Conservation (phyloP, 2,329 filamentous ascomycete genomes). For the Stachybotrys chlorohalonatus region DNA sequence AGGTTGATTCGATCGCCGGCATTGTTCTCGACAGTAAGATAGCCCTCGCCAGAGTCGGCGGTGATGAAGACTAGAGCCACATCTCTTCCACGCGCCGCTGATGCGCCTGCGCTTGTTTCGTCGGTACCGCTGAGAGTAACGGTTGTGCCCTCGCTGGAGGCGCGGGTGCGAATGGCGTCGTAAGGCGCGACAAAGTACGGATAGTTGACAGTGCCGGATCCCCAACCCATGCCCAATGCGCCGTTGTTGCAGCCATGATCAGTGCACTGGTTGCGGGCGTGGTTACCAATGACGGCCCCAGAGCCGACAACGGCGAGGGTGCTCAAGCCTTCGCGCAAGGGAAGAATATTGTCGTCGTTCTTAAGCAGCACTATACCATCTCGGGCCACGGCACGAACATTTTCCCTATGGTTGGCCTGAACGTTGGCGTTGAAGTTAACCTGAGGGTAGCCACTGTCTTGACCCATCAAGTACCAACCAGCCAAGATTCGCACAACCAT, state of each 20-base stretch:
- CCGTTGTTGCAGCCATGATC: slow-evolving; percentile 54
- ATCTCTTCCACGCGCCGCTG: slow-evolving; percentile 42
- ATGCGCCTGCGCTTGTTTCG: slow-evolving; percentile 31
- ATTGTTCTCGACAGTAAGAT: slow-evolving; percentile 52
- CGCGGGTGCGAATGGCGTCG: slow-evolving; percentile 53
- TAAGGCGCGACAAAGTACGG: slow-evolving; percentile 58
- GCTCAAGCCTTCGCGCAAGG: slow-evolving; percentile 39
- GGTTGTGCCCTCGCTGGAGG: slow-evolving; percentile 39
- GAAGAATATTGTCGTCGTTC: slow-evolving; percentile 48
- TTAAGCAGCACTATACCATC: slow-evolving; percentile 59
- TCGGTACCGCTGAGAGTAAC: slow-evolving; percentile 49
- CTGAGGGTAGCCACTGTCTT: slow-evolving; percentile 39
- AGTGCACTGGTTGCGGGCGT: slow-evolving; percentile 53
- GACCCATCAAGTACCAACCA: slow-evolving; percentile 49
- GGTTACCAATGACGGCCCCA: slow-evolving; percentile 49
- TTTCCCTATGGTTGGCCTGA: slow-evolving; percentile 51
- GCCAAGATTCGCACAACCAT: slow-evolving; percentile 58
- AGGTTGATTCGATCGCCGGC: slow-evolving; percentile 55
- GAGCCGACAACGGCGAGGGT: slow-evolving; percentile 54
- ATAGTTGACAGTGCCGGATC: slow-evolving; percentile 52
- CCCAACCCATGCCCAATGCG: slow-evolving; percentile 61
- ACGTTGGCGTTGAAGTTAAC: slow-evolving; percentile 46
- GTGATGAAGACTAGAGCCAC: slow-evolving; percentile 57
- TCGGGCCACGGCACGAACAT: slow-evolving; percentile 46
- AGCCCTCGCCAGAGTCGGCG: slow-evolving; percentile 55